phyloP scores from a whole-genome alignment of 192 early-diverging fungal species.

The Coemansia sp. region DNA sequence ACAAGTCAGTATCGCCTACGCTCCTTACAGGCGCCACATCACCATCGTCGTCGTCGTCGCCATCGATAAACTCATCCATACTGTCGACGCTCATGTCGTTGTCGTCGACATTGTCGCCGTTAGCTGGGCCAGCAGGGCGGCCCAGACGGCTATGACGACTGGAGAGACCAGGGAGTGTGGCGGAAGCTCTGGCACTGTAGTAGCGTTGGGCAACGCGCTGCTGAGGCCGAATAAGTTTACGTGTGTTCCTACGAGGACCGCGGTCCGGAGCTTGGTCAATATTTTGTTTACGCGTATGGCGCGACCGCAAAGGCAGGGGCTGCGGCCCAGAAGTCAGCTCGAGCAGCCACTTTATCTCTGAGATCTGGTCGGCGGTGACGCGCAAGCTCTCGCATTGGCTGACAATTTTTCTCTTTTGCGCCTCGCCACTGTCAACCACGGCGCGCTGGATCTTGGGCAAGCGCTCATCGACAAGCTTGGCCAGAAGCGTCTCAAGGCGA shows the following conservation, averaged over 20 bases:
- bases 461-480: conserved; percentile 11
- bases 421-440: conserved; percentile 28
- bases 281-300: neutral
- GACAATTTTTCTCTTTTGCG: neutral
- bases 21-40: neutral
- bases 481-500: conserved; percentile 2
- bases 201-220: neutral
- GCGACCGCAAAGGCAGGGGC: conserved; percentile 4
- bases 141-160: neutral
- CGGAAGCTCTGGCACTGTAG: neutral
- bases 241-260: neutral
- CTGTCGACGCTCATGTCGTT: conserved; percentile 20
- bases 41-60: conserved; percentile 12
- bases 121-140: neutral
- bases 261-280: neutral
- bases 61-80: conserved; percentile 55
- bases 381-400: conserved; percentile 20
- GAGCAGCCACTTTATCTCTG: conserved; percentile 24
- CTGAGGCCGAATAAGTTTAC: neutral
- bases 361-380: conserved; percentile 21
- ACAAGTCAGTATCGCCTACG: neutral
- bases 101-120: neutral
- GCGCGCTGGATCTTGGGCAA: conserved; percentile 18
- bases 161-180: neutral
- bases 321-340: conserved; percentile 17